Base-by-base conservation (phyloP, 108 stramenopile species). In the Schizochytrium sp. region DNA sequence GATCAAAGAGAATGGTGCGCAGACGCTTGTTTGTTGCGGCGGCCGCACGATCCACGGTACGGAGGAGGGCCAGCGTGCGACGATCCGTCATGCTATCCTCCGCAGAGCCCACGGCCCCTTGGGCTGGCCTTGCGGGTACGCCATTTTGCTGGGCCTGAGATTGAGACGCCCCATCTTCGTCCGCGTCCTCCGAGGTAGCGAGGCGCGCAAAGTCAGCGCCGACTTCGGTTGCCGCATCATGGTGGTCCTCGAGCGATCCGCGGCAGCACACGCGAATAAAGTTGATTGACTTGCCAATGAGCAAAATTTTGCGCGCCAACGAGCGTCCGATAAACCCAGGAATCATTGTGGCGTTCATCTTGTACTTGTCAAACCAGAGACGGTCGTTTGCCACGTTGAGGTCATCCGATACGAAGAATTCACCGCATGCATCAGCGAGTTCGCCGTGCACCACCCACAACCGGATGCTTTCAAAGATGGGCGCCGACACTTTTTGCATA, bases 221-320 rank as follows among this genome's bases (percentile, higher is more conserved):
- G 25, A 90, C 91, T 44, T 90, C 90, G 10, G 69, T 60, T 8
- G 58, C 88, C 34, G 87, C 60, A n/a, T 19, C 57, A 19, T 71
- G 44, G 44, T 89, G 76, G 87, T 58, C 88, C 89, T 87, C 87
- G 90, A 87, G 88, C 19, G 89, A 55, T 76, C 91, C 76, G 57
- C 93, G 72, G 83, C 88, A 93, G 60, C 95, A 96, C 41, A 89
- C 87, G 21, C 97, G 94, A 87, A 99, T 94, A 60, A 98, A 99
- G 90, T 98, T 99, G 87, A 99, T 97, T 25, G 96, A 96, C 91
- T 97, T 97, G 19, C 98, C 98, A 10, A 97, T 94, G 21, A 93
- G 93, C 18, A 97, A 95, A 5, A 96, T 94, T 43, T 93, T 94
- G 28, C 89, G 60, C 12, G 96, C 96, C 71, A 98, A 87, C 87